Evolutionary conservation across 345 rosid genomes (phyloP).

Genomic region (Eucalyptus polyanthemos): DNA sequence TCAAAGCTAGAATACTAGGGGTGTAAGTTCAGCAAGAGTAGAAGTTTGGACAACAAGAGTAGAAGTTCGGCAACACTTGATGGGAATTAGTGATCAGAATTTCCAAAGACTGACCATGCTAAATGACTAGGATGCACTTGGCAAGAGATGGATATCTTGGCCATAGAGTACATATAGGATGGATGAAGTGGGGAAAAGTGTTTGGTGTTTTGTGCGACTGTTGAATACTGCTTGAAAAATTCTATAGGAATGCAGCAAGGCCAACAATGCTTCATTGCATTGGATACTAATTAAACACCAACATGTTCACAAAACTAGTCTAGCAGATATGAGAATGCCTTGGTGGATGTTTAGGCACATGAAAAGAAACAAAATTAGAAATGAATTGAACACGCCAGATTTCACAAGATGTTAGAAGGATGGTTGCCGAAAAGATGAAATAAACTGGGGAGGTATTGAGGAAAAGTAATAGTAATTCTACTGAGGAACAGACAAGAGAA

Average conservation of each 20-base stretch:
- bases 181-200: not conserved
- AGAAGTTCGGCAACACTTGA: not conserved
- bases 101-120: not conserved
- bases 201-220: not conserved
- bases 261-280: not conserved
- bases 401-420: not conserved
- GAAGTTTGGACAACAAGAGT: not conserved
- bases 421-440: not conserved
- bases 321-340: not conserved
- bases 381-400: not conserved
- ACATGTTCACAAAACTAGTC: not conserved
- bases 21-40: not conserved
- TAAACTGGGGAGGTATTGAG: not conserved
- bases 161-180: not conserved
- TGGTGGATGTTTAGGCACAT: not conserved
- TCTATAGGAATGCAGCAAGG: not conserved
- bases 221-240: not conserved
- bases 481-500: not conserved
- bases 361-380: not conserved
- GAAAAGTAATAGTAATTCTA: not conserved
- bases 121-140: not conserved
- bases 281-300: not conserved
- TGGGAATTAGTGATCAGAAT: not conserved
- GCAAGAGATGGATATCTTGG: not conserved
- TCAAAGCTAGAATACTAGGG: not conserved